A percentile compares a stretch with the other conserved stretches of the same genome.
These are phyloP conservation scores for Raffaelea ambrosiae DNA, from an alignment of 2,329 filamentous ascomycete genomes.

Conservation along the genomic window DNA sequence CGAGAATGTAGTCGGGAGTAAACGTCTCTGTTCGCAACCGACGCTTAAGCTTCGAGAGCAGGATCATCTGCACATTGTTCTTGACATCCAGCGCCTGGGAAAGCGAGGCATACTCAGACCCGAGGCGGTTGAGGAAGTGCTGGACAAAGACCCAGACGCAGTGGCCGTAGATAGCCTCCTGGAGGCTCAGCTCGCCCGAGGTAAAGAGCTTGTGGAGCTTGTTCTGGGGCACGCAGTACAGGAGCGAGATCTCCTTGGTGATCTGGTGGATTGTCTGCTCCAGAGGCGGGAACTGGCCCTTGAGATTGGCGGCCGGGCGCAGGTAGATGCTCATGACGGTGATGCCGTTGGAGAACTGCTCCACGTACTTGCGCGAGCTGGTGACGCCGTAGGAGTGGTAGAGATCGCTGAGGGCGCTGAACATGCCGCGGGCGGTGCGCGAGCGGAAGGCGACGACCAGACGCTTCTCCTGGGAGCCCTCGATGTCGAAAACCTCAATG, in stretches of 20 bases:
- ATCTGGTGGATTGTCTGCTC: constrained; percentile 97
- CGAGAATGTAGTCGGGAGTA: constrained; percentile 93
- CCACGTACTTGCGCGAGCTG: constrained; percentile 92
- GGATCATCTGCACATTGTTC: constrained; percentile 77
- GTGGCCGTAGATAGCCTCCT: constrained; percentile 96
- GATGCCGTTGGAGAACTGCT: constrained; percentile 98
- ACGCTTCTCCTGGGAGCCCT: constrained; percentile 83
- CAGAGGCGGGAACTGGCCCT: constrained; percentile 60
- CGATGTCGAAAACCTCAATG: constrained; percentile 96
- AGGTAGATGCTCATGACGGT: constrained; percentile 96
- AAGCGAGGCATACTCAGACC: constrained; percentile 83
- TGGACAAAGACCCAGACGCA: constrained; percentile 97
- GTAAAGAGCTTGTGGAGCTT: constrained; percentile 89
- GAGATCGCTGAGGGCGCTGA: constrained; percentile 88
- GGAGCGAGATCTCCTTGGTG: constrained; percentile 92
- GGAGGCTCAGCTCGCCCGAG: constrained; percentile 75
- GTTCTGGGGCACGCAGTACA: constrained; percentile 98
- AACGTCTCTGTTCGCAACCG: constrained; percentile 93
- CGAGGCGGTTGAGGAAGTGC: constrained; percentile 94
- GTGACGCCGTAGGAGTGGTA: constrained; percentile 99
- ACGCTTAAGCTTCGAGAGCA: constrained; percentile 91
- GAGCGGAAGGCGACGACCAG: constrained; percentile 92
- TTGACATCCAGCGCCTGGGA: constrained; percentile 69
- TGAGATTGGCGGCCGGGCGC: constrained; percentile 55
- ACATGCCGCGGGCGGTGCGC: constrained; percentile 83